phyloP scores from a whole-genome alignment of 108 stramenopile genomes.

The Pseudonitzschia multiseries region DNA sequence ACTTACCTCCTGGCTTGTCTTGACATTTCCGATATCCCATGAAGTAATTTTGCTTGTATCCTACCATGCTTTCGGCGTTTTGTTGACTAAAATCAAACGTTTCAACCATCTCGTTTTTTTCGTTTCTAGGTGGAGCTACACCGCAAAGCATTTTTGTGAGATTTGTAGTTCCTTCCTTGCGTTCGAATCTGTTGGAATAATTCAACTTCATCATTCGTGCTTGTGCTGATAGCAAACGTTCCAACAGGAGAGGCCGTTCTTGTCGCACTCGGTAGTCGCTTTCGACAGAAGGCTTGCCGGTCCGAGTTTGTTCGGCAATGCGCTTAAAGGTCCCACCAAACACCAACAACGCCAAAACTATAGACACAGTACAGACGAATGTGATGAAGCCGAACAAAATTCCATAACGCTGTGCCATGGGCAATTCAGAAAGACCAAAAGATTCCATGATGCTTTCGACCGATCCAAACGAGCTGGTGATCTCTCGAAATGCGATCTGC shows the following conservation, averaged over 20 bases:
- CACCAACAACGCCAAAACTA: conserved; percentile 61
- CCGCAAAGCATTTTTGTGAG: conserved; percentile 55
- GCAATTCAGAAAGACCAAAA: conserved; percentile 71
- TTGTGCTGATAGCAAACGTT: conserved; percentile 64
- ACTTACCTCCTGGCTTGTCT: conserved; percentile 79
- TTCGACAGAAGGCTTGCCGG: conserved; percentile 51
- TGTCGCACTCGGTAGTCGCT: conserved; percentile 51
- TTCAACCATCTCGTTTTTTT: conserved; percentile 27
- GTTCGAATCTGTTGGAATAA: conserved; percentile 34
- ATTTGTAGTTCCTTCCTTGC: conserved; percentile 34
- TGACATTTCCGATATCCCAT: conserved; percentile 78
- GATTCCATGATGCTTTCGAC: conserved; percentile 61
- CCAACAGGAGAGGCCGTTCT: conserved; percentile 67
- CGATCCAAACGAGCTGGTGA: conserved; percentile 41
- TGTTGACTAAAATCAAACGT: conserved; percentile 33
- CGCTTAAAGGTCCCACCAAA: conserved; percentile 77
- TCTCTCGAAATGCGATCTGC: conserved; percentile 34
- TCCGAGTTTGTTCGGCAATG: conserved; percentile 63
- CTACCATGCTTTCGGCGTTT: conserved; percentile 19
- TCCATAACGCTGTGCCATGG: conserved; percentile 79
- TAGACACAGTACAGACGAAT: conserved; percentile 62
- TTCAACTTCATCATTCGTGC: conserved; percentile 62
- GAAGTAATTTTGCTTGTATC: conserved; percentile 65
- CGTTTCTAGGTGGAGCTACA: conserved; percentile 39
- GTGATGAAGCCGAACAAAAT: conserved; percentile 73